Evolutionary conservation across 2,329 filamentous ascomycete genomes (phyloP).

Genomic region (Lasiodiplodia theobromae): DNA sequence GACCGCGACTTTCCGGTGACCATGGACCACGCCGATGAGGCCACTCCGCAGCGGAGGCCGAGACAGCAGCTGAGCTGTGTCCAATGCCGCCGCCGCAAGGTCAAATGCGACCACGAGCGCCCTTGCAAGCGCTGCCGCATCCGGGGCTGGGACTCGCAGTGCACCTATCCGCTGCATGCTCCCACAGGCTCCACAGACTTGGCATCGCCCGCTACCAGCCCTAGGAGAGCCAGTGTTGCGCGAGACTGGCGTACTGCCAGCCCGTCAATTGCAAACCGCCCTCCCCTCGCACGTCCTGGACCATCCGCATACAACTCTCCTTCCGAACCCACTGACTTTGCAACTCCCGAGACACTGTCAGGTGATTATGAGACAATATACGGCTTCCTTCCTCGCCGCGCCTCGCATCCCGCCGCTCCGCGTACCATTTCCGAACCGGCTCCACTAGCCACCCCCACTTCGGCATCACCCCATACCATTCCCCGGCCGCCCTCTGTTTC

Average conservation of each 20-base stretch:
- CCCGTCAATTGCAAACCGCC: constrained; percentile 1
- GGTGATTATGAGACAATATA: neutral
- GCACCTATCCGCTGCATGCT: constrained; percentile 11
- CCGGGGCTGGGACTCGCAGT: constrained; percentile 13
- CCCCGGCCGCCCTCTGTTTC: neutral
- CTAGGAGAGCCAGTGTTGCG: constrained; percentile 1
- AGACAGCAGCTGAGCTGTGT: constrained; percentile 25
- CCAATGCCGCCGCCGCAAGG: constrained; percentile 28
- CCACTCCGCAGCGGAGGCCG: neutral
- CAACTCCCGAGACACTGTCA: neutral
- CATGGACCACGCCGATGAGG: constrained; percentile 2
- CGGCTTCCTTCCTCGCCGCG: neutral
- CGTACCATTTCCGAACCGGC: constrained; percentile 1
- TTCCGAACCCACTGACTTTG: neutral
- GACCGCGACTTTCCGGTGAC: neutral
- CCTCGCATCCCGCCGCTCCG: neutral
- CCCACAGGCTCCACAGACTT: neutral
- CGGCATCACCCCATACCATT: neutral
- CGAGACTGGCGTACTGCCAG: neutral
- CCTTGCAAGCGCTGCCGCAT: constrained; percentile 23
- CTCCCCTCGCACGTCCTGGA: neutral
- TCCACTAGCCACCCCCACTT: constrained; percentile 4
- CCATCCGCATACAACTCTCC: constrained; percentile 3
- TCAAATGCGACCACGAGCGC: constrained; percentile 27
- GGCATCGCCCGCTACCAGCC: neutral